phyloP scores from a whole-genome alignment of 805 yeast species.

The Lipomyces chichibuensis region DNA sequence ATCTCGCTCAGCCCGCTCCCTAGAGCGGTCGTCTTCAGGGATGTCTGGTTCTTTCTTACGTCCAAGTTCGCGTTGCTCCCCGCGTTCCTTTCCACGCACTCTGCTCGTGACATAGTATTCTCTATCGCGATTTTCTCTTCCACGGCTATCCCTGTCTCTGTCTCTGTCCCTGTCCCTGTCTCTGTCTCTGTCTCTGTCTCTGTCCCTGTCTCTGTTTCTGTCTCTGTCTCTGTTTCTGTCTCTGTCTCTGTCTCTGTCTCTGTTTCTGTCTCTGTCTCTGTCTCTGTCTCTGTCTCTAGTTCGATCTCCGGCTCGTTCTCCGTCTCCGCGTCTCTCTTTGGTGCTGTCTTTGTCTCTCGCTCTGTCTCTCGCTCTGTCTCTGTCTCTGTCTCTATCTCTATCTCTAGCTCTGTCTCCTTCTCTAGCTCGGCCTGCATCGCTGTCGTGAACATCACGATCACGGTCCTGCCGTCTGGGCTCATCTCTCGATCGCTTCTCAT shows the following conservation, averaged over 20 bases:
- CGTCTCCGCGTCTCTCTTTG: neutral
- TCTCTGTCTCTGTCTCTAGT: conserved; percentile 2
- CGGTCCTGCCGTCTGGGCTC: neutral
- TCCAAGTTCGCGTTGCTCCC: conserved; percentile 1
- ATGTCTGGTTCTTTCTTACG: conserved; percentile 8
- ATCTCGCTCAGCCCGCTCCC: conserved; percentile 17
- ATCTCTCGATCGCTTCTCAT: neutral
- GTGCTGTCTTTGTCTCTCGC: neutral
- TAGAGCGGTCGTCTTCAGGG: conserved; percentile 4
- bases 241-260: neutral
- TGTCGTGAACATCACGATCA: neutral
- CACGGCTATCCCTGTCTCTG: conserved; percentile 1
- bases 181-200: neutral
- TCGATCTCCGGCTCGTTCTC: conserved; percentile 2
- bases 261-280: conserved; percentile 1
- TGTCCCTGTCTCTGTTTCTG: neutral
- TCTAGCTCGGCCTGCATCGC: neutral
- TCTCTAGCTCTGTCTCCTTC: neutral
- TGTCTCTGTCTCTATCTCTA: neutral
- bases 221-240: neutral
- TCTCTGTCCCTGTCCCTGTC: neutral
- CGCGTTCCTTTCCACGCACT: neutral
- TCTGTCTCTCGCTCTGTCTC: conserved; percentile 3
- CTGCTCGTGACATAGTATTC: neutral
- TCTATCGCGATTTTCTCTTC: neutral